Conservation (phyloP, 305 asterid genomes). For the Solanum hybrid region DNA sequence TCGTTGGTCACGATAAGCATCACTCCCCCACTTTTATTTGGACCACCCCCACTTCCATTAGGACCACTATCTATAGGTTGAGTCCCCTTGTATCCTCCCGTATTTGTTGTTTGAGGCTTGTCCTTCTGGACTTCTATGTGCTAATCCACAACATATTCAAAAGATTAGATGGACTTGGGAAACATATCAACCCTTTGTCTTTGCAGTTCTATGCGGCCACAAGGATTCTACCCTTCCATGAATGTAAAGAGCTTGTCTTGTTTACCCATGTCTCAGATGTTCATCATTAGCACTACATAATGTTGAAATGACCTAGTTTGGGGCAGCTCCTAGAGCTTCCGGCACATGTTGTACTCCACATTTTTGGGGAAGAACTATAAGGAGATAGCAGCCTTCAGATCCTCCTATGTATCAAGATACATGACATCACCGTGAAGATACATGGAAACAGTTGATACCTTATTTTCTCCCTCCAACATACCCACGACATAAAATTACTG, state of each 20-base stretch:
- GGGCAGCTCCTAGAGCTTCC: background rate
- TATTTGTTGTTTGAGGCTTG: too few relatives aligned
- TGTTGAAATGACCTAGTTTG: background rate
- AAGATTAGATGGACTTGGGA: too few relatives aligned
- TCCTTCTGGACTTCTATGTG: too few relatives aligned
- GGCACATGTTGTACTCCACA: background rate
- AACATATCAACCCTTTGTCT: background rate
- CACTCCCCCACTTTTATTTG: background rate
- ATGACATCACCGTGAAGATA: too few relatives aligned
- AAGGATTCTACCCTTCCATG: background rate
- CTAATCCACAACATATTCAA: too few relatives aligned
- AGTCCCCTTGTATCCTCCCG: too few relatives aligned
- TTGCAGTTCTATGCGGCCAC: background rate
- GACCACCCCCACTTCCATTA: too few relatives aligned
- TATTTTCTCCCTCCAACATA: background rate
- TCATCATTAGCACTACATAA: background rate
- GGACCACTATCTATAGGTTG: too few relatives aligned
- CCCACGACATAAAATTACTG: background rate
- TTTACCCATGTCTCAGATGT: background rate
- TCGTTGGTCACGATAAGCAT: too few relatives aligned
- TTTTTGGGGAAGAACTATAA: background rate
- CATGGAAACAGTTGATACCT: background rate
- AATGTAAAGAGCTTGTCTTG: background rate
- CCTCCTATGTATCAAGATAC: background rate
- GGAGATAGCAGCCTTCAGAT: background rate